These are phyloP conservation scores for Apostasia shenzhenica DNA, from an alignment of 106 monocot species.

Conservation along the genomic window DNA sequence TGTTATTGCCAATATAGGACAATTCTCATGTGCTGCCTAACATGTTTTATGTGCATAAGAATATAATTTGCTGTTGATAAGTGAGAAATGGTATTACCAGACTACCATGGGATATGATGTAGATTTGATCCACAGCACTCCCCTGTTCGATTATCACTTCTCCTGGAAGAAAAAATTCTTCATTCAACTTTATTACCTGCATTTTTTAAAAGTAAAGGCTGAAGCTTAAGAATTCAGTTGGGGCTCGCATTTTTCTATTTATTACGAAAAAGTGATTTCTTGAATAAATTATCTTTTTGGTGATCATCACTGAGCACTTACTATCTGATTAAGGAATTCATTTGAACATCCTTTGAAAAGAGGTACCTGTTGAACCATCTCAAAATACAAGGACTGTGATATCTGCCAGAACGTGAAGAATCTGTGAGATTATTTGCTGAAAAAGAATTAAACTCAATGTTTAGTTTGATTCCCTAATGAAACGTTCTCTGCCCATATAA, in stretches of 20 bases:
- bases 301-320: constrained; percentile 16
- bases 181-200: constrained; percentile 61
- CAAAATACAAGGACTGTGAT: constrained; percentile 48
- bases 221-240: neutral
- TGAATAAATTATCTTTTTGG: neutral
- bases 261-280: neutral
- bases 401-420: constrained; percentile 28
- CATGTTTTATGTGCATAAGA: too few relatives aligned
- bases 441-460: too few relatives aligned
- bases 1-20: too few relatives aligned
- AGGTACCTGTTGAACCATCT: constrained; percentile 40
- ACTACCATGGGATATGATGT: constrained; percentile 45
- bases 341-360: constrained; percentile 70
- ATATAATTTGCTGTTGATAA: too few relatives aligned
- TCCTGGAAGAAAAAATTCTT: constrained; percentile 77
- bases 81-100: constrained; percentile 23
- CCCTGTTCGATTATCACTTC: constrained; percentile 80
- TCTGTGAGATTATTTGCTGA: neutral
- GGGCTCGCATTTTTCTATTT: neutral
- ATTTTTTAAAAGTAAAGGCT: neutral
- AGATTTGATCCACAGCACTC: constrained; percentile 58
- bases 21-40: too few relatives aligned
- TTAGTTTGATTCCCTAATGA: too few relatives aligned
- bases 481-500: too few relatives aligned
- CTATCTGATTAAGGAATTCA: constrained; percentile 71